A percentile compares a stretch with the other conserved stretches of the same genome.
phyloP scores from a whole-genome alignment of 768 basidiomycete species.

The Trametes elegans region DNA sequence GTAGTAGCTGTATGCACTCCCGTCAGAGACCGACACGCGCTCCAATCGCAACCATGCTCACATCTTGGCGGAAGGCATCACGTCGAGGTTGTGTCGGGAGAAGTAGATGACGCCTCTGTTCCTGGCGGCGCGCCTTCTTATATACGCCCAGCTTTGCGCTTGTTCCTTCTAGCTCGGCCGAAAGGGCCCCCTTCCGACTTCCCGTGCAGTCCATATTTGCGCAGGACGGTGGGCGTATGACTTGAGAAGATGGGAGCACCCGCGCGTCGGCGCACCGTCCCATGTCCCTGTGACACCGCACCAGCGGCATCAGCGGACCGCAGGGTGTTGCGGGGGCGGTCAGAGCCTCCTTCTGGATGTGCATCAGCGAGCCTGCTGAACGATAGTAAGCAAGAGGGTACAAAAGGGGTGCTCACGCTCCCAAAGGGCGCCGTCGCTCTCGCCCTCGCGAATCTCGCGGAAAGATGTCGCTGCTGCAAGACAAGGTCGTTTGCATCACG shows the following conservation, averaged over 20 bases:
- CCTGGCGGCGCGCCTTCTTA: not conserved
- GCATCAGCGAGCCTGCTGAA: not conserved
- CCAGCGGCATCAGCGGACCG: conserved; percentile 18
- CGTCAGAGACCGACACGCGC: not conserved
- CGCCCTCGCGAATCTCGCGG: not conserved
- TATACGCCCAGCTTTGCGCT: conserved; percentile 7
- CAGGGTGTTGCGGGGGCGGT: not conserved
- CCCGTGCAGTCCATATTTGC: not conserved
- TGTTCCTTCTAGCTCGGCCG: conserved; percentile 7
- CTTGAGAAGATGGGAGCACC: not conserved
- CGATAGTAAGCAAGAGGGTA: conserved; percentile 9
- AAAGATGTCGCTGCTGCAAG: conserved; percentile 39
- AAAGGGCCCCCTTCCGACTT: not conserved
- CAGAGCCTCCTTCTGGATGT: not conserved
- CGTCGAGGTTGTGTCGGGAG: not conserved
- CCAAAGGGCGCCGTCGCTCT: not conserved
- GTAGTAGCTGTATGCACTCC: conserved; percentile 45
- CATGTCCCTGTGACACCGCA: conserved; percentile 25
- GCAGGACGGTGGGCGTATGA: conserved; percentile 11
- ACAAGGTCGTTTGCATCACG: conserved; percentile 69
- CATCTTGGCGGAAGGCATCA: conserved; percentile 49
- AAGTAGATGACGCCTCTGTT: not conserved
- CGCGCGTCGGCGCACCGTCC: not conserved
- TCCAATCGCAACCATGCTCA: conserved; percentile 26
- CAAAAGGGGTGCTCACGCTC: conserved; percentile 6